These are phyloP conservation scores for Cryphonectria japonica DNA, from an alignment of 2,329 filamentous ascomycete species.

Conservation along the genomic window DNA sequence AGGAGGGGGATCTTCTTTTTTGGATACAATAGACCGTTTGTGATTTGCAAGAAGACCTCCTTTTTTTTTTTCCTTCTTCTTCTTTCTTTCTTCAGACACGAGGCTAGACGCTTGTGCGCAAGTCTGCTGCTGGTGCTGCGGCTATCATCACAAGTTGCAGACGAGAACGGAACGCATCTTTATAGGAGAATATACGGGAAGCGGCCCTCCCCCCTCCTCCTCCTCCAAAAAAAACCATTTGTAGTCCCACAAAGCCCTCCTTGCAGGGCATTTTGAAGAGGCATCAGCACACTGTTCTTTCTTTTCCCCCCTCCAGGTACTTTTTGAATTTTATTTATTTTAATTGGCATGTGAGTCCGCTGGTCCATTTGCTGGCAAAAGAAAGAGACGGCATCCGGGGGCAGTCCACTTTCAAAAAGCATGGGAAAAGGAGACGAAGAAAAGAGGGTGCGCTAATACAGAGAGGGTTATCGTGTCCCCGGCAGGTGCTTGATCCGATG, in stretches of 20 bases:
- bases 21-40: too few species aligned
- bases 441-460: background rate
- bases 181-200: background rate
- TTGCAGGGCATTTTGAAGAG: too few species aligned
- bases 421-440: too few species aligned
- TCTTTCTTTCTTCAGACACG: background rate
- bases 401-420: background rate
- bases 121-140: background rate
- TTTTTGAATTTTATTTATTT: too few species aligned
- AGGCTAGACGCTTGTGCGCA: background rate
- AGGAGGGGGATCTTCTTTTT: too few species aligned
- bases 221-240: too few species aligned
- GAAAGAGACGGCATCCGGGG: background rate
- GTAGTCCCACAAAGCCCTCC: too few species aligned
- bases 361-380: background rate
- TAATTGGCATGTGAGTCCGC: background rate
- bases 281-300: background rate
- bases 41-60: too few species aligned
- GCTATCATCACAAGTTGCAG: background rate
- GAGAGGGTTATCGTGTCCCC: too few species aligned
- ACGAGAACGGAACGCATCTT: background rate
- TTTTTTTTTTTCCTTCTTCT: too few species aligned
- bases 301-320: too few species aligned
- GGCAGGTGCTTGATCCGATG: constrained; percentile 16
- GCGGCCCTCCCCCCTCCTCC: too few species aligned